Evolutionary conservation across 495 filamentous ascomycete genomes (phyloP).

Genomic region (Neurospora hispaniola): DNA sequence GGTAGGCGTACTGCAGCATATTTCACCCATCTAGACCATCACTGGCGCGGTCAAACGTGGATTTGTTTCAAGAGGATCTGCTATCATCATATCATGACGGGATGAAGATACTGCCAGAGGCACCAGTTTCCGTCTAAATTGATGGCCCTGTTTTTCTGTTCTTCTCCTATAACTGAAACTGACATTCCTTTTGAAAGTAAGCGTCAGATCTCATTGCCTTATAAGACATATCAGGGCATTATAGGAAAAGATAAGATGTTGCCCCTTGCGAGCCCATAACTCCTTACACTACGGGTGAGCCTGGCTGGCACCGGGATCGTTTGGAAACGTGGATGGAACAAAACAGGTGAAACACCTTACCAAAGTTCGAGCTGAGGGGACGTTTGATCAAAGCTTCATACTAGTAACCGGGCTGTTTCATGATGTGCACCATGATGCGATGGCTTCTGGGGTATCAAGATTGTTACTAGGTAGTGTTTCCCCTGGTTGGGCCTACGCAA

Average conservation of each 20-base stretch:
- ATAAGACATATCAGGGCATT: too few relatives aligned
- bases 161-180: neutral
- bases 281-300: neutral
- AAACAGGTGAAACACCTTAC: slow-evolving; percentile 8
- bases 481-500: neutral
- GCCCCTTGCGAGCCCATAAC: too few relatives aligned
- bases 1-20: neutral
- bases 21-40: neutral
- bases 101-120: neutral
- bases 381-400: neutral
- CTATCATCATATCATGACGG: neutral
- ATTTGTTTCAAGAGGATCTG: neutral
- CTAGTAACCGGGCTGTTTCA: neutral
- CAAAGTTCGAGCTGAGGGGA: neutral
- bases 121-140: neutral
- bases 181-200: too few relatives aligned
- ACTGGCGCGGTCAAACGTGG: neutral
- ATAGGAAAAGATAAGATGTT: too few relatives aligned
- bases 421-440: neutral
- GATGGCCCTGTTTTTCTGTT: neutral
- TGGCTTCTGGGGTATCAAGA: neutral
- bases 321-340: neutral
- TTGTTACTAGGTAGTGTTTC: neutral
- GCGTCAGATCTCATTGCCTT: too few relatives aligned
- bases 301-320: neutral